A percentile compares a stretch with the other conserved stretches of the same genome.
These are phyloP conservation scores for Gossypioides kirkii DNA, from an alignment of 345 rosid species.

Conservation along the genomic window DNA sequence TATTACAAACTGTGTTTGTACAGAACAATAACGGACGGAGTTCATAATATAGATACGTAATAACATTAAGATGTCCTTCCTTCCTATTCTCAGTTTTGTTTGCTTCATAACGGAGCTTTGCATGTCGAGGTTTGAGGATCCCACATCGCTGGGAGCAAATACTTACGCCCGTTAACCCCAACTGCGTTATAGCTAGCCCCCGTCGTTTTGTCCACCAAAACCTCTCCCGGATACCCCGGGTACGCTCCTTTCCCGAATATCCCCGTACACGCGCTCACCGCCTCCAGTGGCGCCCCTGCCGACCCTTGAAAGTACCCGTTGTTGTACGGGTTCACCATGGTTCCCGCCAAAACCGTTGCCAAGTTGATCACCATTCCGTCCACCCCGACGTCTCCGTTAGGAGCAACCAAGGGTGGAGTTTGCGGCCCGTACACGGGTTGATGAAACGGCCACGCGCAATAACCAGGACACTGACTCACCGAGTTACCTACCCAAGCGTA, in stretches of 20 bases:
- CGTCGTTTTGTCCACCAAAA: constrained; percentile 46
- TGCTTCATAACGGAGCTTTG: constrained; percentile 38
- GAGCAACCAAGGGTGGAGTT: constrained; percentile 57
- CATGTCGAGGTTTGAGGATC: constrained; percentile 67
- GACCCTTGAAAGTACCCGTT: constrained; percentile 72
- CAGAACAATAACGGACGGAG: neutral
- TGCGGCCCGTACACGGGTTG: constrained; percentile 82
- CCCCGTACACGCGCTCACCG: constrained; percentile 77
- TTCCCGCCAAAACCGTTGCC: constrained; percentile 71
- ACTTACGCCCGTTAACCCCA: constrained; percentile 60
- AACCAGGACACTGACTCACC: constrained; percentile 62
- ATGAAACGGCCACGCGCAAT: constrained; percentile 93
- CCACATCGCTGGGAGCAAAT: constrained; percentile 89
- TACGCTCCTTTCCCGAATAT: constrained; percentile 69
- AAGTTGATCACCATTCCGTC: constrained; percentile 84
- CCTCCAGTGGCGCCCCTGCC: constrained; percentile 63
- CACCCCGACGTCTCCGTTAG: constrained; percentile 81
- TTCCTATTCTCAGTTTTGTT: neutral
- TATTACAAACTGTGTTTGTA: neutral
- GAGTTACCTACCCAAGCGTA: constrained; percentile 86
- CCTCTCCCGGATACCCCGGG: constrained; percentile 69
- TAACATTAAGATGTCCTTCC: neutral
- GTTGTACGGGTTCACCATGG: constrained; percentile 77
- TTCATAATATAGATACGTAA: neutral
- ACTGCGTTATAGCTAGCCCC: constrained; percentile 64